Conservation (phyloP, 2,329 filamentous ascomycete species). For the Fusarium stilboides region DNA sequence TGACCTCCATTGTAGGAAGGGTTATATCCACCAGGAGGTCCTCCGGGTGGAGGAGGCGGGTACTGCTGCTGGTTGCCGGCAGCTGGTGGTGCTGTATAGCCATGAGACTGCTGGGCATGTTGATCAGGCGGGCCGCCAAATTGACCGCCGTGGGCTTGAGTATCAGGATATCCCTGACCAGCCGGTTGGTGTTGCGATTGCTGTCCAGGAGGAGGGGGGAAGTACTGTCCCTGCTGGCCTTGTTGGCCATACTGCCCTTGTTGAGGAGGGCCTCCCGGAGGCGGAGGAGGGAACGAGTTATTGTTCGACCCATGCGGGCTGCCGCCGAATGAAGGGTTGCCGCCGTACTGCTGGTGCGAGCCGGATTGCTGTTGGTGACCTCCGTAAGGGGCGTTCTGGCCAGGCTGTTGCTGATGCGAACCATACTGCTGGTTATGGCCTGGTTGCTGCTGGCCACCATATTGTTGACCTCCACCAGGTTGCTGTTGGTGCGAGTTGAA, state of each 20-base stretch:
- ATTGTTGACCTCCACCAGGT: slow-evolving; percentile 31
- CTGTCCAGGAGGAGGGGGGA: slow-evolving; percentile 43
- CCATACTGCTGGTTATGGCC: slow-evolving; percentile 28
- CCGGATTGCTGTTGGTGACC: slow-evolving; percentile 33
- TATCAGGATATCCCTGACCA: slow-evolving; percentile 43
- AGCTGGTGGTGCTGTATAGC: slow-evolving; percentile 44
- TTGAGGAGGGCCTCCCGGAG: slow-evolving; percentile 42
- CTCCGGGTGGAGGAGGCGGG: slow-evolving; percentile 46
- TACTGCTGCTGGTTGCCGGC: slow-evolving; percentile 43
- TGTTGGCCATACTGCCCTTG: slow-evolving; percentile 30
- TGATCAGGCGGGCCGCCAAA: slow-evolving; percentile 44
- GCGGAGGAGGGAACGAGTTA: slow-evolving; percentile 48
- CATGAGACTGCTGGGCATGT: slow-evolving; percentile 44
- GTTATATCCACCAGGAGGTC: slow-evolving; percentile 49
- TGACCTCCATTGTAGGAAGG: slow-evolving; percentile 49
- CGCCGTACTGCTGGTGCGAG: slow-evolving; percentile 44
- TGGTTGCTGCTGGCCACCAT: slow-evolving; percentile 46
- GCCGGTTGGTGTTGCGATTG: slow-evolving; percentile 43
- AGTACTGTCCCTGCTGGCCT: slow-evolving; percentile 38
- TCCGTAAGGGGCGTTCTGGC: slow-evolving; percentile 28
- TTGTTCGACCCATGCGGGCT: slow-evolving; percentile 46
- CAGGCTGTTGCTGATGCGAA: slow-evolving; percentile 44
- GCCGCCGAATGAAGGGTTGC: slow-evolving; percentile 37
- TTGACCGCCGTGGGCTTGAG: slow-evolving; percentile 40
- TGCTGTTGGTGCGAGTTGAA: slow-evolving; percentile 47